Evolutionary conservation across 2,329 filamentous ascomycete genomes (phyloP).

Genomic region (Chaetomium strumarium): DNA sequence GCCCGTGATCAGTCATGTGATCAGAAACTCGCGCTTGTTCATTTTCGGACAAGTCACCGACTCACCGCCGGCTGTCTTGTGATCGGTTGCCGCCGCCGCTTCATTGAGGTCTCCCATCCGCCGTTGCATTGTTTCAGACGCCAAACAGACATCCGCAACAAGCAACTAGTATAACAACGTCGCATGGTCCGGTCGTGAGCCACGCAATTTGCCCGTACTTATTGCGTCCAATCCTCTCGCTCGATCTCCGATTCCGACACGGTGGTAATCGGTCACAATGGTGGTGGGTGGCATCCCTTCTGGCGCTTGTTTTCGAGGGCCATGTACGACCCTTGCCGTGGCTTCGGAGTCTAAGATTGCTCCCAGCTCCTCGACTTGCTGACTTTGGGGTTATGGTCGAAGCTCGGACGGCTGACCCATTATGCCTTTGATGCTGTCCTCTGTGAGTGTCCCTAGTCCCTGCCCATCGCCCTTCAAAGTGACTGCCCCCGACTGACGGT

Average conservation of each 20-base stretch:
- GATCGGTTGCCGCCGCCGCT: constrained; percentile 5
- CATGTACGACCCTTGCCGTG: constrained; percentile 16
- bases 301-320: constrained; percentile 5
- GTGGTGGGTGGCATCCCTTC: constrained; percentile 24
- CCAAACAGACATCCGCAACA: constrained; percentile 3
- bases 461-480: not conserved
- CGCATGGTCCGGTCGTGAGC: not conserved
- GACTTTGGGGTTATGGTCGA: constrained; percentile 62
- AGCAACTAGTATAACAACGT: not conserved
- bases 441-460: constrained; percentile 54
- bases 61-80: not conserved
- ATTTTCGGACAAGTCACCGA: not conserved
- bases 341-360: constrained; percentile 35
- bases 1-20: constrained; percentile 16
- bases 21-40: constrained; percentile 6
- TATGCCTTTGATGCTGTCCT: constrained; percentile 96
- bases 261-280: constrained; percentile 23
- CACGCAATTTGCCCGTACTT: not conserved
- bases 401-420: constrained; percentile 90
- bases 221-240: not conserved
- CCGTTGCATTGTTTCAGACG: not conserved
- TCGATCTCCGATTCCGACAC: constrained; percentile 2
- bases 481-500: not conserved
- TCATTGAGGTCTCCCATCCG: not conserved
- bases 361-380: constrained; percentile 59